Base-by-base conservation (phyloP, 2,329 filamentous ascomycete species). In the Aspergillus sp. region DNA sequence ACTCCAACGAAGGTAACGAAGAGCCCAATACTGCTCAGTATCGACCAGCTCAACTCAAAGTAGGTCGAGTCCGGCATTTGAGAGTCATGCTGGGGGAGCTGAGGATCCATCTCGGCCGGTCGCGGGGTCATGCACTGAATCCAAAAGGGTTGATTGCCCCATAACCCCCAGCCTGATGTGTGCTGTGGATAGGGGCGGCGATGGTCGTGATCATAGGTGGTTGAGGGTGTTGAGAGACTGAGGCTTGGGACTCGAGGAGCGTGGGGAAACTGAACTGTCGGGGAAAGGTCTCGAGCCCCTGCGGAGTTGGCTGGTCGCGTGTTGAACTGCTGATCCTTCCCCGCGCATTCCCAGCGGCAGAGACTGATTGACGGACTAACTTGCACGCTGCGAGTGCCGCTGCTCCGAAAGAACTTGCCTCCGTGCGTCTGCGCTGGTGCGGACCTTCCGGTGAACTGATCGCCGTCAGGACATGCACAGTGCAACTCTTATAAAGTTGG, bases 31-130 rank as follows among this genome's bases (percentile, higher is more conserved):
- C 44, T 50, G 41, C 56, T 58, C 26, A 58, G 17, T 11, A 58
- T 54, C 3, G 56, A 54, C 45, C 51, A 54, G 42, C 51, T 55
- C 34, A 50, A 26, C 42, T 58, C 56, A 24, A 58, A 58, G 20
- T 56, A 56, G 13, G 51, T 53, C 15, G 51, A 18, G 30, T 30
- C 30, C 18, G 51, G 17, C 4, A 39, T 13, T 9, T 30, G 22
- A 32, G 18, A 20, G 9, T 53, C 32, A 47, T 24, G 32, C 5
- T 47, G 22, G 6, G 34, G 34, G 22, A 26, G 8, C 12, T 41
- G 13, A 15, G 48, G 36, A 42, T 47, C 51, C 51, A 53, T 53
- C 41, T 53, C 32, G 30, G 15, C 32, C 17, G 32, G 20, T 20
- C 26, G 34, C 47, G 38, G 3, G 36, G 18, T 30, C 8, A 30